Conservation (phyloP, 2,329 filamentous ascomycete genomes). For the Aspergillus sp. region DNA sequence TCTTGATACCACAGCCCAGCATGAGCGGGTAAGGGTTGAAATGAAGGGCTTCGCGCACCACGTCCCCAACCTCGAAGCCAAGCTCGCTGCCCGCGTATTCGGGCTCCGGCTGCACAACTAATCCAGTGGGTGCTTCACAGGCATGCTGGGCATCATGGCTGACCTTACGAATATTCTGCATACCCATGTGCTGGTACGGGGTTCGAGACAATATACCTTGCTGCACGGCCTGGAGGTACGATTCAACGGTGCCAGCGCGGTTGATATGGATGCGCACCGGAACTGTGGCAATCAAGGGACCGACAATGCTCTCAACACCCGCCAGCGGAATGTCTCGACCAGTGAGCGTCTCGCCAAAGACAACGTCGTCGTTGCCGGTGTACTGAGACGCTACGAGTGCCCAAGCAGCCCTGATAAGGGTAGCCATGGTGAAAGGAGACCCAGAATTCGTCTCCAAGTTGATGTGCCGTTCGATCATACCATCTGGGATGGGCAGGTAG, state of each 20-base stretch:
- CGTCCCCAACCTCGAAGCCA: constrained; percentile 39
- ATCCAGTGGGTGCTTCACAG: constrained; percentile 37
- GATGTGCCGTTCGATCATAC: constrained; percentile 47
- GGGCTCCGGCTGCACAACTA: constrained; percentile 44
- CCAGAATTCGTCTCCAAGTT: constrained; percentile 24
- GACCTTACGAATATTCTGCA: constrained; percentile 51
- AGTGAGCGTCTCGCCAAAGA: constrained; percentile 54
- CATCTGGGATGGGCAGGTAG: constrained; percentile 48
- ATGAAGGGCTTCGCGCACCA: constrained; percentile 39
- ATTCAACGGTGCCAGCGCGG: constrained; percentile 28
- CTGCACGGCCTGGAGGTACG: constrained; percentile 34
- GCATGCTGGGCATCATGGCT: constrained; percentile 42
- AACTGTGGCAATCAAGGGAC: constrained; percentile 52
- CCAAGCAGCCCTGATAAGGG: constrained; percentile 53
- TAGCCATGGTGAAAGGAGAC: constrained; percentile 47
- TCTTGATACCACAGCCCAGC: constrained; percentile 49
- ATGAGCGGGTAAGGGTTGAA: constrained; percentile 55
- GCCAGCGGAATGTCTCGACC: constrained; percentile 49
- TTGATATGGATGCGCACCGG: constrained; percentile 47
- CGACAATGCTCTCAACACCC: constrained; percentile 52
- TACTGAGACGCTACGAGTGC: constrained; percentile 50
- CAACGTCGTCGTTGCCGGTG: constrained; percentile 47
- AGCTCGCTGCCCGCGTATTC: constrained; percentile 40
- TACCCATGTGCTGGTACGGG: constrained; percentile 52
- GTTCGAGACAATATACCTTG: constrained; percentile 40